Base-by-base conservation (phyloP, 2,329 filamentous ascomycete genomes). In the Exophiala alcalophila region DNA sequence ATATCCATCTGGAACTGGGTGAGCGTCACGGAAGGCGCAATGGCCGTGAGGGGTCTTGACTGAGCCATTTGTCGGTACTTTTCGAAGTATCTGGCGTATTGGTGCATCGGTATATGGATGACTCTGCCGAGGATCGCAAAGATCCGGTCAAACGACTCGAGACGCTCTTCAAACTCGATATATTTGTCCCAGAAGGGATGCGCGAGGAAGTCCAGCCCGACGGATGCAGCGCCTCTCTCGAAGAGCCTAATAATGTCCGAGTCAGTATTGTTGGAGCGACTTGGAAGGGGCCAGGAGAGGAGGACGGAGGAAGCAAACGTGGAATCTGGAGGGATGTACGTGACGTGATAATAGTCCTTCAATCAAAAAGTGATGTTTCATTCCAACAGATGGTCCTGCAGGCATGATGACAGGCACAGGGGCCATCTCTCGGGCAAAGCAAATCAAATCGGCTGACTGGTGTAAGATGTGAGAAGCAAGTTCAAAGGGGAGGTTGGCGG, bases 111-210 rank as follows among this genome's bases (percentile, higher is more conserved):
- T 39, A 97, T 89, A 59, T 86, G 79, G 40, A 95, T 85, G 42
- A 96, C 77, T 40, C 90, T 86, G 49, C 77, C 76, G 38, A 95
- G 76, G 42, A 98, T 87, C 27, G 79, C 80, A 57, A 94, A 94
- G 40, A 96, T 86, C 58, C 81, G 87, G 52, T 94, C 86, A 10
- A 84, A 79, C 0, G 84, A 81, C 59, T 95, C 89, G 49, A 91
- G 74, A 2, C 90, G 84, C 63, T 96, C 90, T 63, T 97, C 92
- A 59, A 94, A 97, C 62, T 97, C 92, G 52, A 98, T 80, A 61
- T 95, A 98, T 68, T 95, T 97, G 66, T 98, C 92, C 92, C 92
- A 98, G 69, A 98, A 96, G 1, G 89, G 89, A 62, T 96, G 89
- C 2, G 90, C 84, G 20, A 95, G 75, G 61, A 95, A 98, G 66